These are phyloP conservation scores for Aspergillus tamarii DNA, from an alignment of 2,329 filamentous ascomycete genomes.

Conservation along the genomic window DNA sequence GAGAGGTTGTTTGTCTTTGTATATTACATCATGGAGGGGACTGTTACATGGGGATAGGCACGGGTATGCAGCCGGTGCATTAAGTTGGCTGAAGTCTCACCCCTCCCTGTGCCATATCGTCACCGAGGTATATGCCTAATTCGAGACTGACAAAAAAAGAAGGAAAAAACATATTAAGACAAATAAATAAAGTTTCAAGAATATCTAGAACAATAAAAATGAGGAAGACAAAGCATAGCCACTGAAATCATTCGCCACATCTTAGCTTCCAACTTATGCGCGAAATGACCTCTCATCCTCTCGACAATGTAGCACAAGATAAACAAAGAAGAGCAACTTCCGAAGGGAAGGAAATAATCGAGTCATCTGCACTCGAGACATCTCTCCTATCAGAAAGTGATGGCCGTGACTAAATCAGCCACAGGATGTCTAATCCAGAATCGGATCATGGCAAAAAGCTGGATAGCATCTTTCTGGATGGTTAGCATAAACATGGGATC, in stretches of 20 bases:
- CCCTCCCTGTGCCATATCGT: not conserved
- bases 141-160: not conserved
- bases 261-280: not conserved
- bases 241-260: not conserved
- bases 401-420: not conserved
- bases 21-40: slow-evolving; percentile 6
- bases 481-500: not conserved
- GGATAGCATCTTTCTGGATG: not conserved
- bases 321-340: not conserved
- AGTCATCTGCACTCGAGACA: not conserved
- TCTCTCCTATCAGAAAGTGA: not conserved
- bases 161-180: too few relatives aligned
- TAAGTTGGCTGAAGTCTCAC: not conserved
- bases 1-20: not conserved
- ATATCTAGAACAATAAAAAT: not conserved
- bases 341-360: not conserved
- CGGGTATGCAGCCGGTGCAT: slow-evolving; percentile 1
- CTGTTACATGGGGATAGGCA: not conserved
- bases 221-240: not conserved
- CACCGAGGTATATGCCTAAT: not conserved
- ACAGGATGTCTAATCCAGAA: not conserved
- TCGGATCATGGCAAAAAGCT: not conserved
- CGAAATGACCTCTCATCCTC: not conserved
- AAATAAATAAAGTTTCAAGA: not conserved
- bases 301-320: not conserved